Evolutionary conservation across 2,329 filamentous ascomycete genomes (phyloP), one percentile per base, ranked within the genome.

Genomic region (Neurospora sp.): DNA sequence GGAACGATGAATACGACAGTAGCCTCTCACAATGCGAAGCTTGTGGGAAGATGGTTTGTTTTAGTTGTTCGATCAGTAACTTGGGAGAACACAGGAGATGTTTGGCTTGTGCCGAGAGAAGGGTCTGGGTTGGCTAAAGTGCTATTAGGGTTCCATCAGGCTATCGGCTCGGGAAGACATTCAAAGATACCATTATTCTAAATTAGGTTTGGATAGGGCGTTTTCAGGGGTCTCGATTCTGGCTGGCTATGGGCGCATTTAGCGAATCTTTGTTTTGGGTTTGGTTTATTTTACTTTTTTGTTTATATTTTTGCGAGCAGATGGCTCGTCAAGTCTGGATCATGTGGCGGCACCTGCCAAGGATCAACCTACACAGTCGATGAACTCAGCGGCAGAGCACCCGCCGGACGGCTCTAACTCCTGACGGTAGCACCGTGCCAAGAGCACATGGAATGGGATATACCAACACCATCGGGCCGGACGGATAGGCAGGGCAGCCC

Each of bases 31-130:
- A 17, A 33, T 89, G 87, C 68, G 80, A 80, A 8, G 81, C 79
- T 0, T 89, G 87, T 70, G 81, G 83, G 5, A 88, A 86, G 75
- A 79, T 82, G 11, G 85, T 89, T 15, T 89, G 87, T 77, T 86
- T 84, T 69, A 83, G 84, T 69, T 89, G 87, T 75, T 87, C 86
- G 0, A 82, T 89, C 52, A 87, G 84, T 71, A 86, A 87, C 71
- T 78, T 89, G 0, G 86, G 86, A 3, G 83, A 85, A 71, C 80
- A 85, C 73, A 80, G 84, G 70, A 79, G 82, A 52, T 89, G 87
- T 73, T 73, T 89, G 62, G 78, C 76, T 4, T 89, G 87, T 74
- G 84, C 85, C 0, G 82, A 82, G 8, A 76, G 77, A 65, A 80
- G 77, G 28, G 74, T 70, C 2, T 71, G 73, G 68, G 70, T 70